A percentile compares a stretch with the other conserved stretches of the same genome.
These are phyloP conservation scores for Albophoma yamanashiensis DNA, from an alignment of 2,329 filamentous ascomycete genomes.

Conservation along the genomic window DNA sequence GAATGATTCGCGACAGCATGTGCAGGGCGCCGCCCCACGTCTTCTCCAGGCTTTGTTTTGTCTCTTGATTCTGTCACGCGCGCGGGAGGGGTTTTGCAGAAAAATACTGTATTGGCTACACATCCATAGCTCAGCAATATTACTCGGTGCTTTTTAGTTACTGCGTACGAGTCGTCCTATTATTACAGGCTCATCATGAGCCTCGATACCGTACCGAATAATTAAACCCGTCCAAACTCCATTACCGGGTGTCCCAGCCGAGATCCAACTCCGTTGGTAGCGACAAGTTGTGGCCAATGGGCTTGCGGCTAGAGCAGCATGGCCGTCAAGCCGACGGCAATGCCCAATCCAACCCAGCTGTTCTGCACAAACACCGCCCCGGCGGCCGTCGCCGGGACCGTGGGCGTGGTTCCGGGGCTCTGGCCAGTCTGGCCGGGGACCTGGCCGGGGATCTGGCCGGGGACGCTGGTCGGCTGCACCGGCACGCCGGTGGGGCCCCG, in stretches of 20 bases:
- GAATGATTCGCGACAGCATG: neutral
- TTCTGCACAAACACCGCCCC: constrained; percentile 3
- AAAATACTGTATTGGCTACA: neutral
- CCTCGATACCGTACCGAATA: neutral
- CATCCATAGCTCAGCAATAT: neutral
- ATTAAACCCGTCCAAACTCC: neutral
- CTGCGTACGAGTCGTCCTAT: neutral
- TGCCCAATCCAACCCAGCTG: constrained; percentile 4
- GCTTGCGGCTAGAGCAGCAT: neutral
- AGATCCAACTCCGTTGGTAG: neutral
- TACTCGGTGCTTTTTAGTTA: neutral
- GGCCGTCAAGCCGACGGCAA: constrained; percentile 4
- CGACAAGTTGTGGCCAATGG: neutral
- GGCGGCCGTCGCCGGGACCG: neutral
- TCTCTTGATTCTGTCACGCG: too few relatives aligned
- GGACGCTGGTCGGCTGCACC: neutral
- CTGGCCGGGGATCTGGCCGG: neutral
- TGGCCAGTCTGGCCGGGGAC: too few relatives aligned
- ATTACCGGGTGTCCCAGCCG: neutral
- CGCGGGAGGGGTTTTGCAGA: neutral
- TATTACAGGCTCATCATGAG: neutral
- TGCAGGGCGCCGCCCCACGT: too few relatives aligned
- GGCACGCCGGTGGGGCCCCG: neutral
- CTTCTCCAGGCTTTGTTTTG: too few relatives aligned
- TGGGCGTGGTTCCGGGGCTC: neutral